Evolutionary conservation across 2,329 filamentous ascomycete genomes (phyloP), one percentile per base, ranked within the genome.

Genomic region (Trichoderma aggressivum): DNA sequence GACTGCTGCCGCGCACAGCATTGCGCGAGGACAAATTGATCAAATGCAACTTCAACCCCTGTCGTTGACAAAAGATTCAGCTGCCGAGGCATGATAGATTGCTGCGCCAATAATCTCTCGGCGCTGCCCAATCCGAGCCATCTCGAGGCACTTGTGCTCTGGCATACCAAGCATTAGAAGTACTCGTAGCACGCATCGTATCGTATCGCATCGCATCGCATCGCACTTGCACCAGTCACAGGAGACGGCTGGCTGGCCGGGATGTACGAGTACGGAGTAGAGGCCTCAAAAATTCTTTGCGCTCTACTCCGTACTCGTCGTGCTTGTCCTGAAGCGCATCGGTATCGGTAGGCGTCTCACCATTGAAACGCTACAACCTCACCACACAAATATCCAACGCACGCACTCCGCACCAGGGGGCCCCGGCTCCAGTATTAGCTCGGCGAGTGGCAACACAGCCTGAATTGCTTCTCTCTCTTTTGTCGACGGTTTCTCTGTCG

Each of bases 291-390:
- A 24, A 12, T 55, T 36, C 30, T 32, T 47, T 58, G 34, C 56
- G 34, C 47, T 53, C 47, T 53, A 50, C 36, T 16, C 32, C 32
- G 32, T 34, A 34, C 7, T 11, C 8, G 30, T 47, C 43, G 10
- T 47, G n/a, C 43, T 50, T 50, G 64, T 47, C 28, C 24, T 59
- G 64, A 34, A 58, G 50, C 55, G 36, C 56, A 36, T 62, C 47
- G 60, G 60, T 50, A 62, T 64, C 53, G 58, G 65, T 53, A 50
- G 65, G 21, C 65, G 70, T 72, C 65, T 72, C 70, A 72, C 70
- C 65, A 72, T 70, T 39, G 59, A 62, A 65, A 65, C 70, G 70
- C 70, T 72, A 72, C 70, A 53, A 55, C 60, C 65, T 69, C 70
- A 70, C 70, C 65, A 72, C 60, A 43, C 28, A 58, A 34, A 50